phyloP scores from a whole-genome alignment of 371 early-diverging fungal species.

The Haplosporangium sp. region DNA sequence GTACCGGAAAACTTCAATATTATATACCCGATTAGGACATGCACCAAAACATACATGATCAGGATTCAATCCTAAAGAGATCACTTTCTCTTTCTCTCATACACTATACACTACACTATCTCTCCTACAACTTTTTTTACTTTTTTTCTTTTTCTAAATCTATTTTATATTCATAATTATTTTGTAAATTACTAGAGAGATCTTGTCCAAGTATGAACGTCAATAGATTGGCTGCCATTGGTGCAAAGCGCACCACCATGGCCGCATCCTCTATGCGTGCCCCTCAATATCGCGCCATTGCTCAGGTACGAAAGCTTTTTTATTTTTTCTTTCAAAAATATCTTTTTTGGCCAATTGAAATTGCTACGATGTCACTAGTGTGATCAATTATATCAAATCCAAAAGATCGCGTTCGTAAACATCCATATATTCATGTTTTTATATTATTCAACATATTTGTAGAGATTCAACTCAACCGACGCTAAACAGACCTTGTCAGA shows the following conservation, averaged over 20 bases:
- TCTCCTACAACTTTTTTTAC: not conserved
- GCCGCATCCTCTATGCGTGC: slow-evolving; percentile 36
- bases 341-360: not conserved
- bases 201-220: slow-evolving; percentile 31
- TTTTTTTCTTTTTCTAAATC: not conserved
- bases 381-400: not conserved
- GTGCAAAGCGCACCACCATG: slow-evolving; percentile 42
- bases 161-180: not conserved
- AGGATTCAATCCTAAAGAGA: no score
- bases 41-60: no score
- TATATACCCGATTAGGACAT: not conserved
- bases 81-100: not conserved
- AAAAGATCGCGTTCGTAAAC: not conserved
- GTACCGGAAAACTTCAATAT: slow-evolving; percentile 2
- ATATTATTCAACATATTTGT: not conserved
- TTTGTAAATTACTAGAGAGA: slow-evolving; percentile 1
- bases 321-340: no score
- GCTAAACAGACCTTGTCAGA: slow-evolving; percentile 33
- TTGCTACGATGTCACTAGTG: not conserved
- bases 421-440: not conserved
- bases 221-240: slow-evolving; percentile 44
- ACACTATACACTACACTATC: not conserved
- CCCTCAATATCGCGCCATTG: slow-evolving; percentile 51
- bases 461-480: slow-evolving; percentile 52
- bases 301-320: slow-evolving; percentile 31